A percentile compares a stretch with the other conserved stretches of the same genome.
These are phyloP conservation scores for Sarocladiaceae sp. DNA, from an alignment of 2,329 filamentous ascomycete species.

Conservation along the genomic window DNA sequence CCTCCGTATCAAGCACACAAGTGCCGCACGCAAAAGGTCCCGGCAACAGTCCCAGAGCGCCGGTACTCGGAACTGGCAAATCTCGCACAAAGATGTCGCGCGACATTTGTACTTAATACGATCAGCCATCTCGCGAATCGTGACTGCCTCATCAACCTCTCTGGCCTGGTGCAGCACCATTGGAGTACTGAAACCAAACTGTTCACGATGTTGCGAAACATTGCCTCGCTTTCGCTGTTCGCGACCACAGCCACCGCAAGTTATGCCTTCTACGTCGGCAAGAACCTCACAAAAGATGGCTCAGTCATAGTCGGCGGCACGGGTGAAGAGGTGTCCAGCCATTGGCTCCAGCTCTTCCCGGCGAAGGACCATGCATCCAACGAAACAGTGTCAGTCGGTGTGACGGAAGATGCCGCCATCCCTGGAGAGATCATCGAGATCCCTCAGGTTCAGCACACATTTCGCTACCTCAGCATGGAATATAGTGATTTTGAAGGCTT, in stretches of 20 bases:
- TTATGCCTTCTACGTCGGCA: conserved; percentile 42
- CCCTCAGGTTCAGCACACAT: conserved; percentile 19
- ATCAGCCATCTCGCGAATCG: too few species aligned
- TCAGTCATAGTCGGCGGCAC: conserved; percentile 38
- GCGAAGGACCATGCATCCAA: conserved; percentile 32
- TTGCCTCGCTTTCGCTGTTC: conserved; percentile 7
- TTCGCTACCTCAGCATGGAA: conserved; percentile 23
- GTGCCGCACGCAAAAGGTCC: too few species aligned
- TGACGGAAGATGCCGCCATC: conserved; percentile 30
- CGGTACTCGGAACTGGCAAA: too few species aligned
- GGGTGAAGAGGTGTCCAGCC: conserved; percentile 39
- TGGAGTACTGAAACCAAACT: too few species aligned
- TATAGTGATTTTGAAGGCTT: conserved; percentile 34
- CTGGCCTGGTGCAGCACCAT: too few species aligned
- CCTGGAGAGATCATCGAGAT: conserved; percentile 22
- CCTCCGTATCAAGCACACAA: too few species aligned
- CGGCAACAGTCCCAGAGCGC: too few species aligned
- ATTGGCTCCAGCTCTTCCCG: conserved; percentile 40
- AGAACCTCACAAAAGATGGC: conserved; percentile 34
- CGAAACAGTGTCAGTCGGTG: conserved; percentile 34
- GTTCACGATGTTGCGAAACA: not conserved
- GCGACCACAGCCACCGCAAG: conserved; percentile 25
- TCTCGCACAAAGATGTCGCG: too few species aligned
- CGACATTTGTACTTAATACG: too few species aligned
- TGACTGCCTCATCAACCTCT: too few species aligned